Percentiles rank a stretch among this genome's conserved stretches.
Conservation (phyloP, 2,329 filamentous ascomycete species). For the Clarireedia hainanense region DNA sequence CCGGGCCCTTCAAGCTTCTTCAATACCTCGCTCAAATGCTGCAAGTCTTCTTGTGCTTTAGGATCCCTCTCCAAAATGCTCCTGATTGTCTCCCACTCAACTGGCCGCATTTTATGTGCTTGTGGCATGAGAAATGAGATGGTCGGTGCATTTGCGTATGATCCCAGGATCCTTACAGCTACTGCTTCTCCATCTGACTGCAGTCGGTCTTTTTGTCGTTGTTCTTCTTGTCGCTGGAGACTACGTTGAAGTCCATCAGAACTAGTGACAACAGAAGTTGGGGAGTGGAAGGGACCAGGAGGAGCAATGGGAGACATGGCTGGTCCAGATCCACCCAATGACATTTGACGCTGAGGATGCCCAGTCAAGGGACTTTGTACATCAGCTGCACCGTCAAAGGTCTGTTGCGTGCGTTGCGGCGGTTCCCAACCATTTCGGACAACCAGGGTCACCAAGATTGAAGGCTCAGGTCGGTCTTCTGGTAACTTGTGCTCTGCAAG, state of each 20-base stretch:
- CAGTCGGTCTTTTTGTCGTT: slow-evolving; percentile 14
- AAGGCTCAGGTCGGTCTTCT: slow-evolving; percentile 60
- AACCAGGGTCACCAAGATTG: slow-evolving; percentile 79
- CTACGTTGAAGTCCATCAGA: slow-evolving; percentile 19
- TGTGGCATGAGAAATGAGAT: slow-evolving; percentile 63
- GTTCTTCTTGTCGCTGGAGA: slow-evolving; percentile 36
- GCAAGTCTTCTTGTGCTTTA: slow-evolving; percentile 32
- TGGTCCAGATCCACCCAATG: slow-evolving; percentile 39
- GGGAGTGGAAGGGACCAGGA: slow-evolving; percentile 27
- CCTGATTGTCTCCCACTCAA: slow-evolving; percentile 67
- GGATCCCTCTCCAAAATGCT: slow-evolving; percentile 32
- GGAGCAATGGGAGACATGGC: slow-evolving; percentile 45
- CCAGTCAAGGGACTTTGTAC: slow-evolving; percentile 28
- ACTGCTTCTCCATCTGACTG: slow-evolving; percentile 47
- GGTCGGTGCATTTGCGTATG: slow-evolving; percentile 52
- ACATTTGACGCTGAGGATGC: slow-evolving; percentile 37
- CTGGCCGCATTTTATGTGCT: slow-evolving; percentile 57
- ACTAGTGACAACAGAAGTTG: slow-evolving; percentile 16
- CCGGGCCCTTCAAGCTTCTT: slow-evolving; percentile 29
- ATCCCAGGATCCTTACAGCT: slow-evolving; percentile 56
- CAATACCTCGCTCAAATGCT: slow-evolving; percentile 46
- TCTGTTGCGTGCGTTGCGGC: slow-evolving; percentile 1
- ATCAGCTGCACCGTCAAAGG: slow-evolving; percentile 19
- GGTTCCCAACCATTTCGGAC: slow-evolving; percentile 52
- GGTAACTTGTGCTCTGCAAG: slow-evolving; percentile 80